These are phyloP conservation scores for Crassisporium funariophilum DNA, from an alignment of 768 basidiomycete genomes.

Conservation along the genomic window DNA sequence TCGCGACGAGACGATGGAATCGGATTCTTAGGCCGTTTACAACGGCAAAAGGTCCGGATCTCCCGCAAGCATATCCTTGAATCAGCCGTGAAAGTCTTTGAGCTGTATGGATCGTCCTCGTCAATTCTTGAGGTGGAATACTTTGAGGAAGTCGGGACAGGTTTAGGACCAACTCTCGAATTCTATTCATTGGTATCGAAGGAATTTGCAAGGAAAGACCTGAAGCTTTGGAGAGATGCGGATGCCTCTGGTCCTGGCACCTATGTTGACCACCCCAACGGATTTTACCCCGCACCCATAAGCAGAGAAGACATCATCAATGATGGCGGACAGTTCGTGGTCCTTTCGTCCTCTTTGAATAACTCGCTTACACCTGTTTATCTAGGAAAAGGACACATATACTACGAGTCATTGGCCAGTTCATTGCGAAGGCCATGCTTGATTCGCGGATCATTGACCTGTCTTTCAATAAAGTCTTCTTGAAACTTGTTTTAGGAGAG, in stretches of 20 bases:
- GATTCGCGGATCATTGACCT: constrained; percentile 98
- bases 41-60: constrained; percentile 95
- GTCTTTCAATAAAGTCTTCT: constrained; percentile 92
- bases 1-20: constrained; percentile 88
- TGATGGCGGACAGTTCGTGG: constrained; percentile 74
- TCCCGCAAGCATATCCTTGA: constrained; percentile 94
- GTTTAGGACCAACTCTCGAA: constrained; percentile 94
- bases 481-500: constrained; percentile 87
- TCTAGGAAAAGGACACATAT: constrained; percentile 81
- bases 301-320: constrained; percentile 66
- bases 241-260: constrained; percentile 60
- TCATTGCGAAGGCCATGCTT: constrained; percentile 94
- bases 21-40: constrained; percentile 88
- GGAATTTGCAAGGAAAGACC: constrained; percentile 87
- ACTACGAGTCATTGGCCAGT: constrained; percentile 90
- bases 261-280: constrained; percentile 83
- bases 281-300: constrained; percentile 88
- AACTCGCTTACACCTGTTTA: constrained; percentile 8
- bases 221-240: constrained; percentile 91
- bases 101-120: constrained; percentile 92
- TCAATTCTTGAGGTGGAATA: constrained; percentile 97
- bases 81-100: constrained; percentile 95
- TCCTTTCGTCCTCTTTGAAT: not conserved
- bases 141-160: constrained; percentile 98
- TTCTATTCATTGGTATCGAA: constrained; percentile 97